These are phyloP conservation scores for Cryptococcus sp. DNA, from an alignment of 1,284 basidiomycete species.

Conservation along the genomic window DNA sequence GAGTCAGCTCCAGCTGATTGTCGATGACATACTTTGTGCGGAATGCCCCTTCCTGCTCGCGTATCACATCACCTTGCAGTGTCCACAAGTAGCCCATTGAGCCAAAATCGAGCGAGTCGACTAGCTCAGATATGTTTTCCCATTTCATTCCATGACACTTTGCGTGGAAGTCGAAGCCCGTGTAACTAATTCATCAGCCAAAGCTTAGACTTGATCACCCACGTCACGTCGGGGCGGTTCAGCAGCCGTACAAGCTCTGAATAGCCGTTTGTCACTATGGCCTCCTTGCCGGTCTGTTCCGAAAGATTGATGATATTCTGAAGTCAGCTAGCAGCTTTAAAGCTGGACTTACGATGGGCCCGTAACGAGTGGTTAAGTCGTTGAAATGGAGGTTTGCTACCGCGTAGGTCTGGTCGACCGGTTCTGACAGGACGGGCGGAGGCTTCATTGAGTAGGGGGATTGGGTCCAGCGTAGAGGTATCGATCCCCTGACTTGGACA, in stretches of 20 bases:
- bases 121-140: conserved; percentile 83
- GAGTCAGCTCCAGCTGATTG: neutral
- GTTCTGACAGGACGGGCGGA: conserved; percentile 77
- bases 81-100: conserved; percentile 87
- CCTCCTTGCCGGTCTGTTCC: conserved; percentile 87
- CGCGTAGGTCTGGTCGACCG: conserved; percentile 69
- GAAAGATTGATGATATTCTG: conserved; percentile 85
- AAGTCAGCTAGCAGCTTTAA: conserved; percentile 3
- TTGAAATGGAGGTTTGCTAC: conserved; percentile 75
- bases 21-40: conserved; percentile 56
- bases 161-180: conserved; percentile 81
- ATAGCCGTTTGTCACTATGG: conserved; percentile 75
- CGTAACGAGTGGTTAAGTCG: conserved; percentile 69
- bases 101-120: conserved; percentile 73
- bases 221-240: conserved; percentile 64
- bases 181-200: conserved; percentile 31
- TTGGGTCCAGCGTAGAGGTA: conserved; percentile 87
- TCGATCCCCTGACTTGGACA: conserved; percentile 85
- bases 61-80: conserved; percentile 68
- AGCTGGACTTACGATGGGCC: conserved; percentile 64
- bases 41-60: conserved; percentile 80
- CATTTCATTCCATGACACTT: conserved; percentile 66
- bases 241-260: conserved; percentile 67
- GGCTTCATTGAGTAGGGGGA: conserved; percentile 75
- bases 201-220: conserved; percentile 33